phyloP scores from a whole-genome alignment of 1,284 basidiomycete species.

The Pisolithus thermaeus region DNA sequence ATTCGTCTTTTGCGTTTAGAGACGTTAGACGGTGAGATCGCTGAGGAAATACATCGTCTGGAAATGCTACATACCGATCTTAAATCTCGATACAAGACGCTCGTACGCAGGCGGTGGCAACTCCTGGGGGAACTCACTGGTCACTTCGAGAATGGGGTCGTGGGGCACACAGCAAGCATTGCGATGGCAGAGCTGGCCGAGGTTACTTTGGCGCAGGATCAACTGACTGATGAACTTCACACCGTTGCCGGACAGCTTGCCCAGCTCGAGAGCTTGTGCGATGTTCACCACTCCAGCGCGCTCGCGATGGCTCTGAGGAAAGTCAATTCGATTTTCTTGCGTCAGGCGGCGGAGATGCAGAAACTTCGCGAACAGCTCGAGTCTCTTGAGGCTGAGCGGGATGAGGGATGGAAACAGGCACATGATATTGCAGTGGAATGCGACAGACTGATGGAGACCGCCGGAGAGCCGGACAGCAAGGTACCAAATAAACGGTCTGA shows the following conservation, averaged over 20 bases:
- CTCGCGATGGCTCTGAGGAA: conserved; percentile 74
- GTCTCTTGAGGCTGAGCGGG: conserved; percentile 57
- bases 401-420: conserved; percentile 72
- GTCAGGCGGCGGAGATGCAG: conserved; percentile 52
- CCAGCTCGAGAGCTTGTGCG: conserved; percentile 53
- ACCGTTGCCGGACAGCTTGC: conserved; percentile 54
- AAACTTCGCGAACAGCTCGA: conserved; percentile 46
- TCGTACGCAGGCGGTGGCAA: conserved; percentile 46
- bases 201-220: conserved; percentile 44
- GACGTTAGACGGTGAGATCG: conserved; percentile 56
- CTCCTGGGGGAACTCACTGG: conserved; percentile 44
- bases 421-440: conserved; percentile 58
- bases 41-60: conserved; percentile 53
- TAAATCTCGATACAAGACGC: conserved; percentile 55
- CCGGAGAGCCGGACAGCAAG: background rate
- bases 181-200: conserved; percentile 54
- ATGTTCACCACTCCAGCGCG: conserved; percentile 64
- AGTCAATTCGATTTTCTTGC: conserved; percentile 62
- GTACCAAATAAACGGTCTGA: conserved; percentile 39
- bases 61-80: conserved; percentile 54
- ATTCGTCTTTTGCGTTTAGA: conserved; percentile 61
- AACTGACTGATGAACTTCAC: conserved; percentile 60
- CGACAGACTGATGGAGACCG: conserved; percentile 34
- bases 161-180: conserved; percentile 30
- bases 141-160: conserved; percentile 38